A percentile compares a stretch with the other conserved stretches of the same genome.
These are phyloP conservation scores for Pueraria montana DNA, from an alignment of 306 rosid genomes.

Conservation along the genomic window DNA sequence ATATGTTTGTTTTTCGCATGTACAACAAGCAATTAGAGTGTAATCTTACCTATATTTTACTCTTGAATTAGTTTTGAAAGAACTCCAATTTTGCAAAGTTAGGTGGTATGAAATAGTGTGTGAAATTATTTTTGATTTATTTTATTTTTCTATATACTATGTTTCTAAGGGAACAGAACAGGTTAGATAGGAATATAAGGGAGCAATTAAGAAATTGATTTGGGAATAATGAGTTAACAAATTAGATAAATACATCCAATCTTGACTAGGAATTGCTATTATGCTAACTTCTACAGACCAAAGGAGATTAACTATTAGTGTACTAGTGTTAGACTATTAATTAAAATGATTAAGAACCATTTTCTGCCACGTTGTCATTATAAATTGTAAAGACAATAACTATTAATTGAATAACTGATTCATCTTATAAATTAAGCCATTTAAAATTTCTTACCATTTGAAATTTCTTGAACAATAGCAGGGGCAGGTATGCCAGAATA, in stretches of 20 bases:
- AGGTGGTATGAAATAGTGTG: neutral
- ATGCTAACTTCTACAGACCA: neutral
- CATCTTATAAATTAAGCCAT: neutral
- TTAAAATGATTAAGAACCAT: neutral
- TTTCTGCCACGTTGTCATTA: neutral
- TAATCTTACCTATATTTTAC: neutral
- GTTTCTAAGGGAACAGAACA: neutral
- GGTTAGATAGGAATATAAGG: neutral
- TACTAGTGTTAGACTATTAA: neutral
- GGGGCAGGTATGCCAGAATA: conserved; percentile 78
- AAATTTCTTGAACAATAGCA: conserved; percentile 57
- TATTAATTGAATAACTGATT: neutral
- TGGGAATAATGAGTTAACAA: neutral
- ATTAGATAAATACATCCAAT: neutral
- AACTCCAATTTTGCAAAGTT: neutral
- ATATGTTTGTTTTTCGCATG: neutral
- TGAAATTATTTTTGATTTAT: neutral
- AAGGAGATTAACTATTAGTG: neutral
- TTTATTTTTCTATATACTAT: neutral
- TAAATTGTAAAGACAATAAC: too few species aligned
- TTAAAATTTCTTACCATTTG: conserved; percentile 57
- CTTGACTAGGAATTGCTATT: neutral
- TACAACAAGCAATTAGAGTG: neutral
- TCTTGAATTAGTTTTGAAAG: neutral
- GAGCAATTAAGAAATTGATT: neutral